Conservation (phyloP, 75 land plant species). For the Ceratopteris richardii region DNA sequence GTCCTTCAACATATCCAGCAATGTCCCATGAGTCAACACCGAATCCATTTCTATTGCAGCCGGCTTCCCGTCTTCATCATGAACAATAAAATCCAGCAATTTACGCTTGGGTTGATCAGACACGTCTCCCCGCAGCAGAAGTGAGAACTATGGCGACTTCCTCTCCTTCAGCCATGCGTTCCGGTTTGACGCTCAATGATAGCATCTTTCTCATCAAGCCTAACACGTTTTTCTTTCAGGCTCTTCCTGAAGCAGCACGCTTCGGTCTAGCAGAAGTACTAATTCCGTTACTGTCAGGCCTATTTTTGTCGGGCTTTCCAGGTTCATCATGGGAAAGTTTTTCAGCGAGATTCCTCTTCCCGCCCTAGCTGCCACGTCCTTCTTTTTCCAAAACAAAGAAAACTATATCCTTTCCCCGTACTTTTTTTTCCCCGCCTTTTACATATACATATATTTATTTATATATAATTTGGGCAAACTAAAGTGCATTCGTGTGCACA, state of each 20-base stretch:
- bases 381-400: not conserved
- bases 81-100: slow-evolving; percentile 64
- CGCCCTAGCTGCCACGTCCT: not conserved
- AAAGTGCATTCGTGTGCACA: too few species aligned
- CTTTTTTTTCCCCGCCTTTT: too few species aligned
- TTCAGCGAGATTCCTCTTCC: not conserved
- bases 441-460: too few species aligned
- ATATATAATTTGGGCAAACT: too few species aligned
- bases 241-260: slow-evolving; percentile 59
- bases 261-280: slow-evolving; percentile 36
- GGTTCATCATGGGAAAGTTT: not conserved
- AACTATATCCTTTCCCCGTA: not conserved
- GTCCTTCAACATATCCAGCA: slow-evolving; percentile 82
- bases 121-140: slow-evolving; percentile 7
- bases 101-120: slow-evolving; percentile 32
- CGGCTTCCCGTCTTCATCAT: slow-evolving; percentile 50
- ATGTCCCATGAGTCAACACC: slow-evolving; percentile 68
- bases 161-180: slow-evolving; percentile 39
- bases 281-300: too few species aligned
- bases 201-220: slow-evolving; percentile 27
- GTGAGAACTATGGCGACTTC: slow-evolving; percentile 42
- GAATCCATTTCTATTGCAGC: slow-evolving; percentile 70
- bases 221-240: slow-evolving; percentile 52
- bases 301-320: not conserved
- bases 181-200: slow-evolving; percentile 37